Percentiles rank a stretch among this genome's conserved stretches.
Conservation (phyloP, 2,329 filamentous ascomycete species). For the Fusarium sp. region DNA sequence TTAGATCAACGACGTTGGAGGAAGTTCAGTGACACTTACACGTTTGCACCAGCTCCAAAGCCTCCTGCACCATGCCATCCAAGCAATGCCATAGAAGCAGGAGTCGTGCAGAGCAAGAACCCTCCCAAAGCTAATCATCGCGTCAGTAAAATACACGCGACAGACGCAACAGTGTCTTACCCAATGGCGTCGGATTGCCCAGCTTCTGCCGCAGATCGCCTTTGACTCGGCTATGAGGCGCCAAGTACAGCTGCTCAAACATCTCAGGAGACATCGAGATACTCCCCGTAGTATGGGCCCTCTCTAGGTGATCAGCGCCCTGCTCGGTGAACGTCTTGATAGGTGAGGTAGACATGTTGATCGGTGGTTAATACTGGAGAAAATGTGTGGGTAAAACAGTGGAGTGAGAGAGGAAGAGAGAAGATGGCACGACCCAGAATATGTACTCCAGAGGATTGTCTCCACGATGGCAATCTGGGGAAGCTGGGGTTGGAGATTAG, state of each 20-base stretch:
- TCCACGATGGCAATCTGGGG: neutral
- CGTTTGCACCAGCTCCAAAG: neutral
- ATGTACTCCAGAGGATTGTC: neutral
- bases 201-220: neutral
- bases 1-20: fast-evolving
- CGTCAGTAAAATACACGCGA: neutral
- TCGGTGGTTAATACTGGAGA: neutral
- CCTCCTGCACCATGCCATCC: neutral
- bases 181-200: neutral
- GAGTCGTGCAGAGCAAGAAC: neutral
- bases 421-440: neutral
- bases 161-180: fast-evolving
- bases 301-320: neutral
- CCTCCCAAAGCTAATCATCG: neutral
- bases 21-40: neutral
- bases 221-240: neutral
- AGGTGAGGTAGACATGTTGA: neutral
- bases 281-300: neutral
- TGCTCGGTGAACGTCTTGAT: neutral
- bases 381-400: neutral
- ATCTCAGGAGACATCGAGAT: neutral
- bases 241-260: neutral
- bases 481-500: neutral
- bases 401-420: neutral
- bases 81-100: neutral